Percentiles rank a stretch among this genome's conserved stretches.
Conservation (phyloP, 352 stramenopile species). For the Phytophthora hybrid region DNA sequence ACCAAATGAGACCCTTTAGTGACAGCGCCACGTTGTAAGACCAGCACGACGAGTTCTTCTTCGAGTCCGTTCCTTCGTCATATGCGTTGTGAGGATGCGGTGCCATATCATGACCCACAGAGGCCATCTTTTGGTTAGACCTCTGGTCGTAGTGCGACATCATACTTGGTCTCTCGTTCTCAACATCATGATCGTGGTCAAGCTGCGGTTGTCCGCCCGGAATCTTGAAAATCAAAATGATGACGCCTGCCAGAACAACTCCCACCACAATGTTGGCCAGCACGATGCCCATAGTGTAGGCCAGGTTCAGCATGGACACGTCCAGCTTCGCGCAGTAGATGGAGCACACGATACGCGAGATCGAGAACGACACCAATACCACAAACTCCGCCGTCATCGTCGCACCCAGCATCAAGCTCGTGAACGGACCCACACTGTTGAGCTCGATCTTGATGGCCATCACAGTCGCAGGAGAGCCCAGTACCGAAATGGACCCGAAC, state of each 20-base stretch:
- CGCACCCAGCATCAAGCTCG: conserved; percentile 73
- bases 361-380: conserved; percentile 72
- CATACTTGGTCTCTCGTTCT: neutral
- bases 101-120: conserved; percentile 39
- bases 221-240: conserved; percentile 70
- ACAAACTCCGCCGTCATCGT: conserved; percentile 79
- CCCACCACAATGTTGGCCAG: conserved; percentile 63
- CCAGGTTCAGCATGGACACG: conserved; percentile 60
- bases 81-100: conserved; percentile 64
- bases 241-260: conserved; percentile 48
- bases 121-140: conserved; percentile 28
- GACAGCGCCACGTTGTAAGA: conserved; percentile 47
- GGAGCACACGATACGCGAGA: conserved; percentile 69
- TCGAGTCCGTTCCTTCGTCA: conserved; percentile 21
- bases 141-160: conserved; percentile 34
- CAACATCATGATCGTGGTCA: neutral
- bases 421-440: conserved; percentile 76
- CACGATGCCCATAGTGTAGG: conserved; percentile 65
- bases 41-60: conserved; percentile 43
- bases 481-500: conserved; percentile 72
- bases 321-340: conserved; percentile 72
- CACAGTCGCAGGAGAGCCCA: conserved; percentile 71
- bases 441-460: too few species aligned
- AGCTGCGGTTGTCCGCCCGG: conserved; percentile 37
- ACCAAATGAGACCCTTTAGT: conserved; percentile 70